Evolutionary conservation across 2,329 filamentous ascomycete genomes (phyloP).

Genomic region (Colletotrichum salicis): DNA sequence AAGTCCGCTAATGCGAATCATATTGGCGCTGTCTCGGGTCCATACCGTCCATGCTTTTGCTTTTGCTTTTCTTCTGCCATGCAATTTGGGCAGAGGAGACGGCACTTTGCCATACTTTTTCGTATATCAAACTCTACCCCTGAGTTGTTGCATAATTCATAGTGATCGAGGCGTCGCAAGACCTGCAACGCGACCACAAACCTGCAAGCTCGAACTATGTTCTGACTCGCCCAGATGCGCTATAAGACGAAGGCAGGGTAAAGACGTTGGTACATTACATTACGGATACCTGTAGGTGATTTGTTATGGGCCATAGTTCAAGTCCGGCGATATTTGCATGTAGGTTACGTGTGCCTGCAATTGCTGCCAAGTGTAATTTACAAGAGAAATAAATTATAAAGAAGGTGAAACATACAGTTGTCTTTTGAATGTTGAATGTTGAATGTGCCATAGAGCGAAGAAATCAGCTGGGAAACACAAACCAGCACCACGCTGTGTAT

Average conservation of each 20-base stretch:
- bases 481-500: too few species aligned
- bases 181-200: background rate
- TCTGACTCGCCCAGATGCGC: background rate
- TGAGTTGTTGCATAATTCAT: background rate
- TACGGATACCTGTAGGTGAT: too few species aligned
- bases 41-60: background rate
- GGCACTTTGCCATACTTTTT: conserved; percentile 11
- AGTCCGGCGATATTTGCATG: too few species aligned
- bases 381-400: background rate
- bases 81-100: background rate
- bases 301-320: too few species aligned
- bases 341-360: background rate
- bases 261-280: background rate
- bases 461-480: background rate
- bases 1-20: conserved; percentile 13
- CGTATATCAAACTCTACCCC: background rate
- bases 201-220: background rate
- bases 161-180: background rate
- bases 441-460: background rate
- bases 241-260: background rate
- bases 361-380: background rate
- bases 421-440: background rate
- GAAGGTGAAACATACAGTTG: background rate
- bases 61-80: background rate
- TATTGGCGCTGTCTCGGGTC: conserved; percentile 12